Base-by-base conservation (phyloP, 441 rosid species). In the Erodium trifolium region DNA sequence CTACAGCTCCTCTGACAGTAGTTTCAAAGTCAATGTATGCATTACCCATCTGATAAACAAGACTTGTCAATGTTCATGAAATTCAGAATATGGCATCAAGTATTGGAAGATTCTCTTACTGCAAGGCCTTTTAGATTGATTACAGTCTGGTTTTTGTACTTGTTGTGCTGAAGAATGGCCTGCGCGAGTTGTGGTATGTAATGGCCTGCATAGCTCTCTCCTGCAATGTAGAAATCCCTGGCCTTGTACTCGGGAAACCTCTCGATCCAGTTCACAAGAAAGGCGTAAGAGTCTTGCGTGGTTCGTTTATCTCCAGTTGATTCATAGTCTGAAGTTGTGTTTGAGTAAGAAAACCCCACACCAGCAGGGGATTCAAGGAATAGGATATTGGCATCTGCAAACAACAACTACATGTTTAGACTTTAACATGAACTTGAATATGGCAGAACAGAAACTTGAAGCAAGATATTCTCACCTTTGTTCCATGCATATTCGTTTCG, bases 131-230 rank as follows among this genome's bases (percentile, higher is more conserved):
- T 60, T 3, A 76, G 75, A 68, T 76, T 79, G 67, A 73, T 67
- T 37, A 1, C 23, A 3, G 75, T 73, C 14, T 23, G 41, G 17
- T 68, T 70, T 62, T n/a, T 11, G 34, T 14, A 4, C 43, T 68
- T 68, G 71, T 76, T 73, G 31, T 62, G 68, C 2, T 53, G 71
- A 34, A 80, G 70, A 10, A 74, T 77, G 10, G 47, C 31, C 0
- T 72, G 72, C 34, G 80, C 78, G 49, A 80, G 77, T 47, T 77
- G 79, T 0, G 80, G 83, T 9, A 77, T 66, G 55, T 72, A 80
- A 63, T 75, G 79, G 1, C 83, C 83, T 8, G 78, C 78, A 41
- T 76, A 76, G 43, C 82, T 76, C 67, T 79, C 79, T 3, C 82
- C 77, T 5, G 79, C 47, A 10, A 76, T 76, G 72, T 67, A 72